Evolutionary conservation across 2,329 filamentous ascomycete species (phyloP).

Genomic region (Emmonsiellopsis sp.): DNA sequence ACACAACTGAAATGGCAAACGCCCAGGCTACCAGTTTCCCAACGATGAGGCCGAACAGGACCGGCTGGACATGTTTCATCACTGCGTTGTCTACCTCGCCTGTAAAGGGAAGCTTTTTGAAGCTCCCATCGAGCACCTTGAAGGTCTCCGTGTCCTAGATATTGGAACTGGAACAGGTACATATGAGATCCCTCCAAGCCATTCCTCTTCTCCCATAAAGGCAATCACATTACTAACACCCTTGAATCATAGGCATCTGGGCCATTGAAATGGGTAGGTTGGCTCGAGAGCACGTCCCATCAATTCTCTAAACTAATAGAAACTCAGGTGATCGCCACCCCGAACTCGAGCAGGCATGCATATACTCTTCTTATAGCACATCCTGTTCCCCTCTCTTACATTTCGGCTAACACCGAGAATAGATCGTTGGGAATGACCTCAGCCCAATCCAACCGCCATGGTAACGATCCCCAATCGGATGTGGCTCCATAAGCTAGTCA

Average conservation of each 20-base stretch:
- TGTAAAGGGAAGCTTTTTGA: constrained; percentile 22
- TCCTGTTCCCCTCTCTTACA: constrained; percentile 4
- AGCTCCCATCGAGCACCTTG: constrained; percentile 15
- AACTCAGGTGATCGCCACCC: constrained; percentile 19
- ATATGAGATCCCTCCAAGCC: neutral
- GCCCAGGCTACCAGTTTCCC: constrained; percentile 19
- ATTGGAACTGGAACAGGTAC: constrained; percentile 23
- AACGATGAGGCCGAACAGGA: constrained; percentile 33
- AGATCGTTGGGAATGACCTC: constrained; percentile 1
- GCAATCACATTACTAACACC: neutral
- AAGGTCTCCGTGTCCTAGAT: constrained; percentile 17
- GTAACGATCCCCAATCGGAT: neutral
- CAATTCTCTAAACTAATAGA: neutral
- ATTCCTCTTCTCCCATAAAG: neutral
- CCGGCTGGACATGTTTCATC: constrained; percentile 30
- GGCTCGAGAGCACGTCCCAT: neutral
- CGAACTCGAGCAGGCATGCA: constrained; percentile 5
- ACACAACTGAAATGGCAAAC: neutral
- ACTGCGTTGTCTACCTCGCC: constrained; percentile 16
- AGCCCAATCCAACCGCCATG: constrained; percentile 2
- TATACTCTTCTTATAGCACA: neutral
- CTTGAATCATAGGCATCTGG: constrained; percentile 19
- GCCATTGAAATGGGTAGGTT: constrained; percentile 20
- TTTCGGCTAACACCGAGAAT: constrained; percentile 1
- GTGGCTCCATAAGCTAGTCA: constrained; percentile 1